A percentile compares a stretch with the other conserved stretches of the same genome.
Evolutionary conservation across 345 rosid species (phyloP).

Genomic region (Citrus sinensis): DVS_A1.0 CM039167.1:4210001-4210500

Average conservation of each 20-base stretch:
- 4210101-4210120: slow-evolving; percentile 7
- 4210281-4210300: slow-evolving; percentile 35
- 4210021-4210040: slow-evolving; percentile 1
- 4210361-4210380: slow-evolving; percentile 25
- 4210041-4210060: background rate
- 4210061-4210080: slow-evolving; percentile 5
- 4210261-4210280: slow-evolving; percentile 17
- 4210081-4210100: slow-evolving; percentile 1
- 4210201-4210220: background rate
- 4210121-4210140: slow-evolving; percentile 13
- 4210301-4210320: slow-evolving; percentile 12
- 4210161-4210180: background rate
- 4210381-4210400: background rate
- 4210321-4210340: background rate
- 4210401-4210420: background rate
- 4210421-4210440: background rate
- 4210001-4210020: background rate
- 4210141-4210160: slow-evolving; percentile 13
- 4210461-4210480: background rate
- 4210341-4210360: slow-evolving; percentile 33
- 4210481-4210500: background rate
- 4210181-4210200: background rate
- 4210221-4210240: background rate
- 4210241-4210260: slow-evolving; percentile 13
- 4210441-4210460: background rate